phyloP scores from a whole-genome alignment of 2,329 filamentous ascomycete genomes.

The Leptographium radiaticola region DNA sequence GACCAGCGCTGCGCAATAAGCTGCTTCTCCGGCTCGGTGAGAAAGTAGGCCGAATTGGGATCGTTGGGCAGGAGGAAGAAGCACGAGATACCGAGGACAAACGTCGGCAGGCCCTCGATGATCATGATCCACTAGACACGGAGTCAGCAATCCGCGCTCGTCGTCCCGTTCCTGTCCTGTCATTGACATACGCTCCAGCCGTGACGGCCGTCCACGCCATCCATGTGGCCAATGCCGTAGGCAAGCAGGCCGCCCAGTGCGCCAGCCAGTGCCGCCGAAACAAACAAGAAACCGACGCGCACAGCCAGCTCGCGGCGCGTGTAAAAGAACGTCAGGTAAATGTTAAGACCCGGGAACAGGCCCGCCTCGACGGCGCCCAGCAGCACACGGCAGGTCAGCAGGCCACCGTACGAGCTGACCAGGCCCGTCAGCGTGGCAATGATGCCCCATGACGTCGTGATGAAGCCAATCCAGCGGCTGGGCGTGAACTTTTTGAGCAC shows the following conservation, averaged over 20 bases:
- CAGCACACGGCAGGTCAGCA: conserved; percentile 56
- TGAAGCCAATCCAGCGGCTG: conserved; percentile 50
- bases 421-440: conserved; percentile 59
- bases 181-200: conserved; percentile 42
- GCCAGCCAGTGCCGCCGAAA: conserved; percentile 56
- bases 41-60: conserved; percentile 47
- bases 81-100: conserved; percentile 40
- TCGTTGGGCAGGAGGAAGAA: conserved; percentile 49
- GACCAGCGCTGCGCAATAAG: conserved; percentile 27
- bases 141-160: neutral
- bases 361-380: conserved; percentile 58
- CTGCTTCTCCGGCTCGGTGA: conserved; percentile 42
- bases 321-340: conserved; percentile 67
- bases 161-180: neutral
- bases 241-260: conserved; percentile 61
- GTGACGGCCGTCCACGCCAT: conserved; percentile 46
- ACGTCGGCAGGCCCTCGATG: conserved; percentile 31
- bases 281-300: conserved; percentile 61
- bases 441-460: conserved; percentile 52
- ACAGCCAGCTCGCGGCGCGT: conserved; percentile 59
- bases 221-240: conserved; percentile 61
- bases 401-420: conserved; percentile 47
- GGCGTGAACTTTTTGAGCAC: conserved; percentile 51
- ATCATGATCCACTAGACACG: conserved; percentile 39
- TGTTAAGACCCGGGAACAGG: conserved; percentile 53